Percentiles rank a stretch among this genome's conserved stretches.
Conservation (phyloP, 2,329 filamentous ascomycete genomes). For the Exserohilum rostratum region DNA sequence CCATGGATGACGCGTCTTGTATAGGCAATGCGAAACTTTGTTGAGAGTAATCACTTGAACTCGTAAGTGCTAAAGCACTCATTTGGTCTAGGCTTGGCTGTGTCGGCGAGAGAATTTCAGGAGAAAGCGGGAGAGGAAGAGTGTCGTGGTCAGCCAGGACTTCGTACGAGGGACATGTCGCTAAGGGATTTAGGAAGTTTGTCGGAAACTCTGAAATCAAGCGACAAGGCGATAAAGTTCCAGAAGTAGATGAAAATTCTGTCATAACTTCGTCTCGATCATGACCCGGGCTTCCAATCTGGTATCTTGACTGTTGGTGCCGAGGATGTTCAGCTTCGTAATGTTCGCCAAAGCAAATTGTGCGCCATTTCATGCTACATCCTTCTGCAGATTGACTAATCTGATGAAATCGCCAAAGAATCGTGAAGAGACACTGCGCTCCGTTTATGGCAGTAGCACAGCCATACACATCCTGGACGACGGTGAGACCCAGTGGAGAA, state of each 20-base stretch:
- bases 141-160: conserved; percentile 19
- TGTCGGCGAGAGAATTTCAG: conserved; percentile 30
- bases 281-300: conserved; percentile 6
- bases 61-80: conserved; percentile 25
- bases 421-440: conserved; percentile 39
- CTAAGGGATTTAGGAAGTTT: conserved; percentile 17
- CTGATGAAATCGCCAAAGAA: conserved; percentile 50
- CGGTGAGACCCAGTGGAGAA: conserved; percentile 47
- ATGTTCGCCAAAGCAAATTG: conserved; percentile 29
- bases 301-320: conserved; percentile 20
- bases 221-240: conserved; percentile 22
- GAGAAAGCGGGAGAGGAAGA: conserved; percentile 32
- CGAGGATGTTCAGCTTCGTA: conserved; percentile 17
- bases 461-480: conserved; percentile 52
- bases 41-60: conserved; percentile 35
- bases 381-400: conserved; percentile 31
- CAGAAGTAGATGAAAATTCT: not conserved
- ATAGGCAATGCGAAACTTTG: conserved; percentile 31
- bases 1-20: conserved; percentile 25
- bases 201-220: conserved; percentile 15
- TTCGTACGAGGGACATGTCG: conserved; percentile 19
- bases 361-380: conserved; percentile 45
- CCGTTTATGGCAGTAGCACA: conserved; percentile 32
- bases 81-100: conserved; percentile 33
- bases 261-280: conserved; percentile 3